phyloP scores from a whole-genome alignment of 2,329 filamentous ascomycete genomes.

The Arthrocladium fulminans region DNA sequence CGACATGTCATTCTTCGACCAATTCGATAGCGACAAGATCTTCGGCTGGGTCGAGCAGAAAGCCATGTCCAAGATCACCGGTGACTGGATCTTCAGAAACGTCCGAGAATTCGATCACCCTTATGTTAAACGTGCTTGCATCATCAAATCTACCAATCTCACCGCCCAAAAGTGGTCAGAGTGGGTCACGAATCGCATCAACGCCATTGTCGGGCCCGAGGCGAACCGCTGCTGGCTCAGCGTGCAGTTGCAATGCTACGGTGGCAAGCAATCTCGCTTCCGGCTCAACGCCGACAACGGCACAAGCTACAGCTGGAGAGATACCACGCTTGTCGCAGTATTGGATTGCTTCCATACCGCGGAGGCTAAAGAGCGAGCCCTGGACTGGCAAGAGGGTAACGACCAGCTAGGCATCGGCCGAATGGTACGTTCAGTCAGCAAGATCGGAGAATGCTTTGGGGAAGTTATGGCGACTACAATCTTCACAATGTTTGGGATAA shows the following conservation, averaged over 20 bases:
- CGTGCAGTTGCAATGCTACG: conserved; percentile 39
- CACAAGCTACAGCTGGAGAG: conserved; percentile 42
- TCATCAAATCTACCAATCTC: conserved; percentile 34
- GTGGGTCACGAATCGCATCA: conserved; percentile 31
- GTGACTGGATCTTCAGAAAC: conserved; percentile 40
- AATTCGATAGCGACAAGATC: conserved; percentile 27
- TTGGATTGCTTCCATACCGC: conserved; percentile 40
- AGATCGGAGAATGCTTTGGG: conserved; percentile 35
- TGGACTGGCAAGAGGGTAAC: conserved; percentile 36
- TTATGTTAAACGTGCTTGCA: conserved; percentile 38
- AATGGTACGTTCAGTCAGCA: conserved; percentile 30
- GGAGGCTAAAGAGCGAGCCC: conserved; percentile 28
- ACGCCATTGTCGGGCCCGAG: conserved; percentile 31
- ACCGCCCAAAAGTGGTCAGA: conserved; percentile 33
- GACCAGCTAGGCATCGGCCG: conserved; percentile 27
- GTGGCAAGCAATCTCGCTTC: conserved; percentile 38
- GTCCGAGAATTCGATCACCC: conserved; percentile 42
- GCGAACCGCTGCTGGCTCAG: conserved; percentile 37
- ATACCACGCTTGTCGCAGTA: conserved; percentile 32
- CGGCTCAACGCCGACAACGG: conserved; percentile 36
- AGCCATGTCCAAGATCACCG: conserved; percentile 40
- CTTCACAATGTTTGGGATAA: conserved; percentile 29
- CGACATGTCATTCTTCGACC: conserved; percentile 33
- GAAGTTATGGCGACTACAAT: conserved; percentile 32
- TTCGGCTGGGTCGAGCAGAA: conserved; percentile 27